Base-by-base conservation (phyloP, 768 basidiomycete species). In the Xerocomellus chrysenteron region DNA sequence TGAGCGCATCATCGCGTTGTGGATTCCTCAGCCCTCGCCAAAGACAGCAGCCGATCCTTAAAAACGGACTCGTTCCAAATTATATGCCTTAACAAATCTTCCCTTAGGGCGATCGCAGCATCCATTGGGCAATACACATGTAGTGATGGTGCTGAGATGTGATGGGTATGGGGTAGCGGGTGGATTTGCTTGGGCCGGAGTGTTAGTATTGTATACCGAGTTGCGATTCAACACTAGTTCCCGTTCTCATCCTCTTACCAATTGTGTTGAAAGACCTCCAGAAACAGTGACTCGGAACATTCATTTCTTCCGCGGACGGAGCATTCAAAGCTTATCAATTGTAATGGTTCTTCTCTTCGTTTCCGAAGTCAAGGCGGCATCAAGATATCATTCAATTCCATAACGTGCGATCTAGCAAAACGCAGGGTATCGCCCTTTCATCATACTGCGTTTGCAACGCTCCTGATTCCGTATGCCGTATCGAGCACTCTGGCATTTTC, bases 321-420 rank as follows among this genome's bases (percentile, higher is more conserved):
- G n/a, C 61, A 54, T 59, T 52, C 37, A n/a, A 47, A 33, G 28
- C 32, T 49, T 54, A 55, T 65, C 50, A 16, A 21, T 26, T 11
- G 16, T 17, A 33, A 44, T 26, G 46, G 9, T 8, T 5, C 21
- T 50, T 39, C 37, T 30, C 36, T 43, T 17, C 30, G n/a, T 33
- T 51, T 33, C 28, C 32, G 8, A 8, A 24, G 19, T 0, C 5
- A 19, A 13, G 6, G 5, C 14, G 13, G 26, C 11, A 24, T 43
- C 47, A 49, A 37, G 7, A 19, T 13, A 37, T 7, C 8, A 21
- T 21, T 12, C 19, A 26, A 41, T 28, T 17, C 37, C 24, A 28
- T n/a, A 19, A 40, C 26, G 10, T 55, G 16, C 48, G 16, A 13
- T 35, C 35, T 24, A 30, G 30, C n/a, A 47, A n/a, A 39, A 48